phyloP scores from a whole-genome alignment of 306 rosid species.

The Prunus davidiana region DNA sequence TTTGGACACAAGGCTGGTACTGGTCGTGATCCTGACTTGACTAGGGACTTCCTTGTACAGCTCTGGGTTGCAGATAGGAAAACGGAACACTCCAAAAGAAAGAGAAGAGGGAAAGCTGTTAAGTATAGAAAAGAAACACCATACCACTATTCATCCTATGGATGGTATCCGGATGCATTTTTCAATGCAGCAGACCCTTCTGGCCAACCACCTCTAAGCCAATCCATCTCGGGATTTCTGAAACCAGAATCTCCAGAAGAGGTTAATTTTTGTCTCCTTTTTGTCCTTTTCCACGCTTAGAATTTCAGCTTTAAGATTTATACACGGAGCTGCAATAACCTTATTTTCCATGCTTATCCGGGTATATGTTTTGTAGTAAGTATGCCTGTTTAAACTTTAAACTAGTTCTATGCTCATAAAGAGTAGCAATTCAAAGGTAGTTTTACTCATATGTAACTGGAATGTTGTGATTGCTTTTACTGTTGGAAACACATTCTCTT shows the following conservation, averaged over 20 bases:
- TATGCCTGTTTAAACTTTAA: not conserved
- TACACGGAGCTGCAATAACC: not conserved
- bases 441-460: not conserved
- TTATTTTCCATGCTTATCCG: not conserved
- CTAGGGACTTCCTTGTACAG: conserved; percentile 53
- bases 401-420: not conserved
- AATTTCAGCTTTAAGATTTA: not conserved
- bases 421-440: not conserved
- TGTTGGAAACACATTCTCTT: not conserved
- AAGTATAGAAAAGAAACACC: not conserved
- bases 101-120: conserved; percentile 18
- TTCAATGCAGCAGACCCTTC: conserved; percentile 23
- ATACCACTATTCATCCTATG: conserved; percentile 16
- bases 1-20: conserved; percentile 33
- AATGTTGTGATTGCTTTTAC: not conserved
- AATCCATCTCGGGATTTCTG: conserved; percentile 47
- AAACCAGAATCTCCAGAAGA: conserved; percentile 62
- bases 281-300: not conserved
- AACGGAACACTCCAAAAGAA: conserved; percentile 21
- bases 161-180: conserved; percentile 35
- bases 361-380: not conserved
- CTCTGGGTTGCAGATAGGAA: conserved; percentile 67
- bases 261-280: conserved; percentile 30
- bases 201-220: conserved; percentile 71
- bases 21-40: conserved; percentile 28